Conservation (phyloP, 1,139 yeast genomes). For the Geotrichum australiense region DNA sequence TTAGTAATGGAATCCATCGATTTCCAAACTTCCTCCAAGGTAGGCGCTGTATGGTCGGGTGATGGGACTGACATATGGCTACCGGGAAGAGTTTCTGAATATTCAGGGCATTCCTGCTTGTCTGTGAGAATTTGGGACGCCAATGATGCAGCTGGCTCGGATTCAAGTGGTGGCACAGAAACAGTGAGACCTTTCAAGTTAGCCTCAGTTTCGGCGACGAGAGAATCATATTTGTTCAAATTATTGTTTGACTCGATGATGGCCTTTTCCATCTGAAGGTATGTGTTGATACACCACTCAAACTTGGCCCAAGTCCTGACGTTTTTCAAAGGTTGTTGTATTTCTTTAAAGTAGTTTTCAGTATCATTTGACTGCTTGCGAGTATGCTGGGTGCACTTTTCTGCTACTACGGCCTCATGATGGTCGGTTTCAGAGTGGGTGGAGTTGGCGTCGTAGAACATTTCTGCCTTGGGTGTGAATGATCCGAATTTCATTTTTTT, state of each 20-base stretch:
- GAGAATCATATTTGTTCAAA: too few relatives aligned
- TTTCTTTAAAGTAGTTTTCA: slow-evolving; percentile 1
- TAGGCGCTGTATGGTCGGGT: slow-evolving; percentile 4
- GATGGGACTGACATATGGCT: neutral
- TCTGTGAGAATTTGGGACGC: neutral
- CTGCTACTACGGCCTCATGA: too few relatives aligned
- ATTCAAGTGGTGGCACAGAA: neutral
- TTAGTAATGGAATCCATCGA: slow-evolving; percentile 15
- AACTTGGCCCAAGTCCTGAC: slow-evolving; percentile 11
- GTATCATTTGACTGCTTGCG: too few relatives aligned
- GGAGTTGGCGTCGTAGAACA: slow-evolving; percentile 8
- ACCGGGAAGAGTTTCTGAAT: neutral
- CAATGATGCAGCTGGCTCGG: neutral
- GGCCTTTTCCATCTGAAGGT: slow-evolving; percentile 9
- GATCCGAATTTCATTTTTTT: too few relatives aligned
- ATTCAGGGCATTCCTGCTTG: neutral
- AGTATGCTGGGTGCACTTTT: too few relatives aligned
- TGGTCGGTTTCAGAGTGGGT: too few relatives aligned
- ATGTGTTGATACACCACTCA: slow-evolving; percentile 7
- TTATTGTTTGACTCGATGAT: neutral
- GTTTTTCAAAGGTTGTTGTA: slow-evolving; percentile 5
- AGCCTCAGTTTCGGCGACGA: neutral
- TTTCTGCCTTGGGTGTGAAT: too few relatives aligned
- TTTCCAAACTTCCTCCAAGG: slow-evolving; percentile 14
- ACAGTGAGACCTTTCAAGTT: neutral